These are phyloP conservation scores for Codiaeum variegatum DNA, from an alignment of 441 rosid genomes.

Conservation along the genomic window DNA sequence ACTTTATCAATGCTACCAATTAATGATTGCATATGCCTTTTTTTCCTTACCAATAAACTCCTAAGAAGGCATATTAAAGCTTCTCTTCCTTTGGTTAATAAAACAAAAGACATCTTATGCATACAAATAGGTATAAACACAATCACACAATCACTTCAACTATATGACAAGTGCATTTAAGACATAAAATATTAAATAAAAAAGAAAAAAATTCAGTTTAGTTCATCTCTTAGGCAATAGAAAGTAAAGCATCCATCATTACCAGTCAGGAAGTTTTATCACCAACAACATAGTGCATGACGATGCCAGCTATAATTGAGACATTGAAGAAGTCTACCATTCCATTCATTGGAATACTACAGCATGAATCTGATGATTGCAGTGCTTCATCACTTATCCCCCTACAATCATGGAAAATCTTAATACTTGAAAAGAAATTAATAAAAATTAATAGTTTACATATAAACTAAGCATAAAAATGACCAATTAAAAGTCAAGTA, in stretches of 20 bases:
- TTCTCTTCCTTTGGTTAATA: too few species aligned
- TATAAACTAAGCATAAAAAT: not conserved
- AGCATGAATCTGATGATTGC: constrained; percentile 65
- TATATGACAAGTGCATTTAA: too few species aligned
- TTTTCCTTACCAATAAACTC: too few species aligned
- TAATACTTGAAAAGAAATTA: not conserved
- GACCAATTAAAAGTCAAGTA: not conserved
- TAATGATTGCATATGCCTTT: too few species aligned
- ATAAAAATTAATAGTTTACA: not conserved
- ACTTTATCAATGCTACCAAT: too few species aligned
- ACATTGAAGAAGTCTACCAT: constrained; percentile 98
- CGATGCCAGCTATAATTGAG: constrained; percentile 89
- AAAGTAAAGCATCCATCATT: constrained; percentile 10
- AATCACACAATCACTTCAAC: too few species aligned
- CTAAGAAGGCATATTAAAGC: too few species aligned
- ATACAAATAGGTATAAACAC: too few species aligned
- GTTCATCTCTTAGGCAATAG: not conserved
- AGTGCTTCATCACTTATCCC: constrained; percentile 84
- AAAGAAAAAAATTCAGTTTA: too few species aligned
- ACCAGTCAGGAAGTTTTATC: constrained; percentile 81
- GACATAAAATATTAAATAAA: too few species aligned
- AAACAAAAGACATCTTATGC: too few species aligned
- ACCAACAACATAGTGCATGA: constrained; percentile 88
- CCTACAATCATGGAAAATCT: constrained; percentile 38
- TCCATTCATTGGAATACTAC: constrained; percentile 94